Base-by-base conservation (phyloP, 768 basidiomycete species). In the Boletellus ananiceps region DNA sequence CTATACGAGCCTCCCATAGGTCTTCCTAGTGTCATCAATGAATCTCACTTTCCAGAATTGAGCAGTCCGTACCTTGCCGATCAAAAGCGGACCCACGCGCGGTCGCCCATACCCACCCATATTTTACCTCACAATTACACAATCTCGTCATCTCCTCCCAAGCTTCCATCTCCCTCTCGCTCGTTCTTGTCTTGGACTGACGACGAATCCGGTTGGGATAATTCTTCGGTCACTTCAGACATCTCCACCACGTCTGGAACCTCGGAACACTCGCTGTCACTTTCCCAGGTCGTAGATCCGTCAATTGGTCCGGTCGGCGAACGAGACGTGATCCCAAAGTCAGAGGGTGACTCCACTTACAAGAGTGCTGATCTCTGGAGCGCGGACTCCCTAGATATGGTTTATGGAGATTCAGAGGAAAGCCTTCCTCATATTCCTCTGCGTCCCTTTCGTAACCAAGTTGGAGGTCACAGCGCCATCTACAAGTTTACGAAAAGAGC, bases 401-500 rank as follows among this genome's bases (percentile, higher is more conserved):
- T 75, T 43, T 61, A 73, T 47, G 72, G 78, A 47, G 57, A 75
- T 36, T 71, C 79, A 12, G 74, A 83, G 51, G 82, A 81, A 46
- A 76, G 77, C 51, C 70, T 91, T 38, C 89, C 88, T 2, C 90
- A 93, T 50, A 93, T 99, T 41, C 95, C 94, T 31, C 73, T 99
- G 8, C 83, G 88, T 41, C 96, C 96, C 5, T 99, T 97, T 71
- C 84, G 90, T 42, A 96, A 99, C 60, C 94, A 98, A 70, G 96
- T 99, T 27, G 96, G 96, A 36, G 96, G 96, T 3, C 96, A 99
- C 66, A 91, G 82, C 56, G 88, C 92, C 49, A 96, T 99, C 60
- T 98, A 98, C 71, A 93, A 94, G 63, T 98, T 99, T 57, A 97
- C 94, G 4, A 92, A 92, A 62, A 81, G 93, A 56, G 95, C 96